Evolutionary conservation across 2,329 filamentous ascomycete species (phyloP).

Genomic region (Colletotrichum spaethianum): DNA sequence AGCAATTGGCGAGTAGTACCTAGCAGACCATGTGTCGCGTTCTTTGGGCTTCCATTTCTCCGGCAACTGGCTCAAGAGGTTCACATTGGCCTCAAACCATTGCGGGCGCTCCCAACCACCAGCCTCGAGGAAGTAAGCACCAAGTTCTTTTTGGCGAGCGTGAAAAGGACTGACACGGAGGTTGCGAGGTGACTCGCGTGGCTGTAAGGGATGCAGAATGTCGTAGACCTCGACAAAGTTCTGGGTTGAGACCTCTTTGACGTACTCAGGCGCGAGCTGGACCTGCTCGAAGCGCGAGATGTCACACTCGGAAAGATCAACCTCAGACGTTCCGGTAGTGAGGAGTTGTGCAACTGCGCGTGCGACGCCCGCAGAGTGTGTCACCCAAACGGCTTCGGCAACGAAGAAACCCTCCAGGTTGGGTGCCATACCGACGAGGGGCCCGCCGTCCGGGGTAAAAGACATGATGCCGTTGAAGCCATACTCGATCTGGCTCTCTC

Average conservation of each 20-base stretch:
- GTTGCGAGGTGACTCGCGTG: constrained; percentile 69
- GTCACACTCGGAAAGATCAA: constrained; percentile 73
- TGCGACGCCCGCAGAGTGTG: constrained; percentile 75
- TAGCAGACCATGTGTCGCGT: constrained; percentile 71
- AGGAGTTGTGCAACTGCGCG: constrained; percentile 72
- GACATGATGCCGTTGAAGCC: constrained; percentile 78
- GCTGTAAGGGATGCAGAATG: constrained; percentile 73
- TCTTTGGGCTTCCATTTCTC: constrained; percentile 67
- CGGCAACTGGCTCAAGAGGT: constrained; percentile 66
- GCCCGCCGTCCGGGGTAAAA: constrained; percentile 75
- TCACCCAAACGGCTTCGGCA: constrained; percentile 77
- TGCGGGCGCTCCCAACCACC: constrained; percentile 75
- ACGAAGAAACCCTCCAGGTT: constrained; percentile 74
- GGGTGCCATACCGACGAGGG: constrained; percentile 71
- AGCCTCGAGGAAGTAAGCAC: constrained; percentile 71
- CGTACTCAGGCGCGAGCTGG: constrained; percentile 68
- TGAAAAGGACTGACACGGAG: constrained; percentile 73
- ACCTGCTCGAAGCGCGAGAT: constrained; percentile 73
- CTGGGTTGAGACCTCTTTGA: constrained; percentile 71
- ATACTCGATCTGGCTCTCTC: constrained; percentile 65
- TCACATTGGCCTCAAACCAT: constrained; percentile 72
- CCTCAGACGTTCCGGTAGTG: constrained; percentile 67
- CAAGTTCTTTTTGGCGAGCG: constrained; percentile 66
- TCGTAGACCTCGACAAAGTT: constrained; percentile 77
- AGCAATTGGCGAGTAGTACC: constrained; percentile 70